These are phyloP conservation scores for Schizothecium vesticola DNA, from an alignment of 495 filamentous ascomycete genomes.

Conservation along the genomic window DNA sequence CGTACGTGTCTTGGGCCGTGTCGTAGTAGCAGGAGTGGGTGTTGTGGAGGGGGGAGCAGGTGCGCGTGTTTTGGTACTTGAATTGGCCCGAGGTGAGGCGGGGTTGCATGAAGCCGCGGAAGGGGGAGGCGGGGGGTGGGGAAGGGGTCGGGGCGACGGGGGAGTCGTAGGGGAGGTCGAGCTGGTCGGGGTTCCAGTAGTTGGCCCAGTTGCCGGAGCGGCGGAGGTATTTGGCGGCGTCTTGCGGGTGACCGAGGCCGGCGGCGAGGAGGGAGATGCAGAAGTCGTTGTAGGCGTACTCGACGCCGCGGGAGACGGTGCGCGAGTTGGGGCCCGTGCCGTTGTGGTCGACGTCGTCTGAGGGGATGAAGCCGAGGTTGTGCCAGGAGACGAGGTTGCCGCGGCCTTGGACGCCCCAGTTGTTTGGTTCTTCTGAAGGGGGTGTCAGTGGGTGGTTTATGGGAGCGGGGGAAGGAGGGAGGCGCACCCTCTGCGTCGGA, in stretches of 20 bases:
- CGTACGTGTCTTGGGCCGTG: constrained; percentile 63
- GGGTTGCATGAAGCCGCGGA: constrained; percentile 65
- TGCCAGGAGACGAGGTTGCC: constrained; percentile 60
- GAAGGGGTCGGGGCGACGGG: constrained; percentile 22
- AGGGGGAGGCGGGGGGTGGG: constrained; percentile 35
- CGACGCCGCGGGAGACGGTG: constrained; percentile 60
- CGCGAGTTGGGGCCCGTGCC: constrained; percentile 58
- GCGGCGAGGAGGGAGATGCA: constrained; percentile 50
- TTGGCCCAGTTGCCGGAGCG: constrained; percentile 55
- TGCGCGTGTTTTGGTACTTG: constrained; percentile 60
- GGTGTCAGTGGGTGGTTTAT: constrained; percentile 30
- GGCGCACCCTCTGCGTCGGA: constrained; percentile 59
- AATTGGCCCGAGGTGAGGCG: constrained; percentile 58
- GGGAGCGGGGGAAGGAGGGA: background rate
- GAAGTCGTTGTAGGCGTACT: constrained; percentile 74
- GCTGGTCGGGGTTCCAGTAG: constrained; percentile 44
- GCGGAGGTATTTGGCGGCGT: constrained; percentile 50
- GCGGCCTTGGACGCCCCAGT: constrained; percentile 62
- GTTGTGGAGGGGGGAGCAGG: constrained; percentile 50
- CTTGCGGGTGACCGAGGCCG: constrained; percentile 44
- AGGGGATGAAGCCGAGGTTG: constrained; percentile 55
- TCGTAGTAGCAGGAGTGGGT: constrained; percentile 47
- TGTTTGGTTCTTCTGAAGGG: constrained; percentile 47
- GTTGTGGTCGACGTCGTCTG: constrained; percentile 53
- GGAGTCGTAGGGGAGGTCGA: constrained; percentile 28